A percentile compares a stretch with the other conserved stretches of the same genome.
phyloP scores from a whole-genome alignment of 116 monocot species.

The Trichopus zeylanicus region DNA sequence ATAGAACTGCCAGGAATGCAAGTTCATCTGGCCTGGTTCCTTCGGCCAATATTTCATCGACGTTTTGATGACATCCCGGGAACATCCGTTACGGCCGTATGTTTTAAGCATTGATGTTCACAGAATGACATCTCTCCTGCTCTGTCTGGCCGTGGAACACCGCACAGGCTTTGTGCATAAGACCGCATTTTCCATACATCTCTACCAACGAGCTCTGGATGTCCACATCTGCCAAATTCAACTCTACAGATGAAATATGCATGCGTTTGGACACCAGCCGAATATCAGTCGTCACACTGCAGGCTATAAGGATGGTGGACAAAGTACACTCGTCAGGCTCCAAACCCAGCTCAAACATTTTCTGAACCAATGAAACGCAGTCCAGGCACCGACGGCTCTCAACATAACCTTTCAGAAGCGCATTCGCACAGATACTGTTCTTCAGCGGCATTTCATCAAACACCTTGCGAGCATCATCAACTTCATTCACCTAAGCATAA shows the following conservation, averaged over 20 bases:
- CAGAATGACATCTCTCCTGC: conserved; percentile 34
- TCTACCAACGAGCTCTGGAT: conserved; percentile 43
- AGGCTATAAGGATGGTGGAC: conserved; percentile 33
- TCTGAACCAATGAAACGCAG: conserved; percentile 21
- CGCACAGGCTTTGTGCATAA: conserved; percentile 26
- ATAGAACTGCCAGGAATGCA: conserved; percentile 43
- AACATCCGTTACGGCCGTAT: conserved; percentile 41
- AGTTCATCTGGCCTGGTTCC: conserved; percentile 41
- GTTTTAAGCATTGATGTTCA: conserved; percentile 67
- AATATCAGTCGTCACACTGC: conserved; percentile 23
- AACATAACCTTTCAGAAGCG: conserved; percentile 40
- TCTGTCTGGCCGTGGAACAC: conserved; percentile 21
- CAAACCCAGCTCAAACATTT: conserved; percentile 15
- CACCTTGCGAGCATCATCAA: conserved; percentile 21
- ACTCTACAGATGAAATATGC: conserved; percentile 23
- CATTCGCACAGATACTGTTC: conserved; percentile 42
- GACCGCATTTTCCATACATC: conserved; percentile 69
- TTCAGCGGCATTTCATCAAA: conserved; percentile 59
- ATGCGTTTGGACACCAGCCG: conserved; percentile 38
- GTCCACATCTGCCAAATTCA: conserved; percentile 21
- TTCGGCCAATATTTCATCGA: conserved; percentile 42
- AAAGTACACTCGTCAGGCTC: conserved; percentile 35
- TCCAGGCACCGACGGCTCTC: conserved; percentile 17
- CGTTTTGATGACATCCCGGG: conserved; percentile 24
- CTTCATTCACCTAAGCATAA: conserved; percentile 12